Evolutionary conservation across 352 stramenopile genomes (phyloP).

Genomic region (Elongisporangium undulatum): DNA sequence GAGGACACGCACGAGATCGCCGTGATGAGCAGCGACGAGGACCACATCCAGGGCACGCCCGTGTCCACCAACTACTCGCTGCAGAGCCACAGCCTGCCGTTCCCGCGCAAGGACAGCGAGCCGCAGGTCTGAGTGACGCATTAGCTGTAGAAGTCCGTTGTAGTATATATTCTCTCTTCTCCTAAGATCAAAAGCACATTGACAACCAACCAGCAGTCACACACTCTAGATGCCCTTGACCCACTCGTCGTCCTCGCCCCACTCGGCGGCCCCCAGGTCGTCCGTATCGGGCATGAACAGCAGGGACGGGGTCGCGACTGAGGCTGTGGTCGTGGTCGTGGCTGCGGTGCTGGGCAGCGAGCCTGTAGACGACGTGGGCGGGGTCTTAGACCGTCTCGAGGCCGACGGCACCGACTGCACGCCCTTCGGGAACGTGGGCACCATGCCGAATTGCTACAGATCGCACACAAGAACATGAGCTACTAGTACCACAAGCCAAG

Average conservation of each 20-base stretch:
- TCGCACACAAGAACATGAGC: conserved; percentile 4
- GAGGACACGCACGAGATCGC: conserved; percentile 28
- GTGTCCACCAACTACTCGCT: conserved; percentile 18
- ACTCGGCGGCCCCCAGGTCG: conserved; percentile 55
- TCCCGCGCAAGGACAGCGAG: not conserved
- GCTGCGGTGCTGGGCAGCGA: conserved; percentile 15
- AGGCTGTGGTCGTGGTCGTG: conserved; percentile 4
- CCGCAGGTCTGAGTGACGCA: not conserved
- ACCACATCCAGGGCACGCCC: conserved; percentile 26
- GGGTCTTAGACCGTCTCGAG: conserved; percentile 4
- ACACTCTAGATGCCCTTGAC: conserved; percentile 53
- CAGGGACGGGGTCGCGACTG: conserved; percentile 30
- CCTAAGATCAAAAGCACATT: not conserved
- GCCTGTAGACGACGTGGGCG: conserved; percentile 4
- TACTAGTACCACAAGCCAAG: conserved; percentile 6
- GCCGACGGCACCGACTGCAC: conserved; percentile 14
- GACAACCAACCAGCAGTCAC: not conserved
- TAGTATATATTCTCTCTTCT: not conserved
- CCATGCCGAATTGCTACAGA: conserved; percentile 81
- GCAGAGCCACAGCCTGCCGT: not conserved
- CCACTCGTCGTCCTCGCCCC: conserved; percentile 83
- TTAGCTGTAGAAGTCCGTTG: not conserved
- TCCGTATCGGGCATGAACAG: conserved; percentile 70
- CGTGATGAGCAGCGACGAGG: conserved; percentile 18
- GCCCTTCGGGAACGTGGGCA: conserved; percentile 71